A percentile compares a stretch with the other conserved stretches of the same genome.
Conservation (phyloP, 2,329 filamentous ascomycete genomes). For the Beauveria varroae region DNA sequence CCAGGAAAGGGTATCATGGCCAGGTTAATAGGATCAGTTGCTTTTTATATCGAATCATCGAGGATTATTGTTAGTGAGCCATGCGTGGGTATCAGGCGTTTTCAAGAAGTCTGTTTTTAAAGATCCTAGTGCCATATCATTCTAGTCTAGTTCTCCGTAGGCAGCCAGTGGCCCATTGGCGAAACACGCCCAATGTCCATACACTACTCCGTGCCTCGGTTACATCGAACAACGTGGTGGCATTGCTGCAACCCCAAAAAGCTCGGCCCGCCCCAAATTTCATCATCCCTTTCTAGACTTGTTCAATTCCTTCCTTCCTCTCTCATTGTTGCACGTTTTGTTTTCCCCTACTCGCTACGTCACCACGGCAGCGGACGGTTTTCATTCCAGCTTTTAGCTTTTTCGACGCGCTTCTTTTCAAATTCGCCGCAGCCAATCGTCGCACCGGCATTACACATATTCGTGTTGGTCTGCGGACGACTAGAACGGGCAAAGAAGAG, state of each 20-base stretch:
- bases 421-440: too few species aligned
- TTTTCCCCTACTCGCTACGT: background rate
- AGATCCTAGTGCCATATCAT: too few species aligned
- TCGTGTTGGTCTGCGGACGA: too few species aligned
- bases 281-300: background rate
- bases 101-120: too few species aligned
- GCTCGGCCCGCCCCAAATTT: slow-evolving; percentile 2
- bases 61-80: too few species aligned
- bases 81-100: too few species aligned
- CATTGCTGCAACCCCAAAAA: background rate
- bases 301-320: background rate
- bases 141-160: too few species aligned
- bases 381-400: too few species aligned
- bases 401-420: too few species aligned
- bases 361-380: background rate
- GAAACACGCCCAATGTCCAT: background rate
- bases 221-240: background rate
- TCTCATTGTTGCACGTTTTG: background rate
- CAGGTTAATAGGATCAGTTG: background rate
- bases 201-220: background rate
- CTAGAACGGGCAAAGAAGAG: background rate
- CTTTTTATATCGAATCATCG: too few species aligned
- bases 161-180: background rate
- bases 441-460: too few species aligned
- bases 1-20: background rate